A percentile compares a stretch with the other conserved stretches of the same genome.
phyloP scores from a whole-genome alignment of 805 yeast genomes.

The Metschnikowia amazonensis region DNA sequence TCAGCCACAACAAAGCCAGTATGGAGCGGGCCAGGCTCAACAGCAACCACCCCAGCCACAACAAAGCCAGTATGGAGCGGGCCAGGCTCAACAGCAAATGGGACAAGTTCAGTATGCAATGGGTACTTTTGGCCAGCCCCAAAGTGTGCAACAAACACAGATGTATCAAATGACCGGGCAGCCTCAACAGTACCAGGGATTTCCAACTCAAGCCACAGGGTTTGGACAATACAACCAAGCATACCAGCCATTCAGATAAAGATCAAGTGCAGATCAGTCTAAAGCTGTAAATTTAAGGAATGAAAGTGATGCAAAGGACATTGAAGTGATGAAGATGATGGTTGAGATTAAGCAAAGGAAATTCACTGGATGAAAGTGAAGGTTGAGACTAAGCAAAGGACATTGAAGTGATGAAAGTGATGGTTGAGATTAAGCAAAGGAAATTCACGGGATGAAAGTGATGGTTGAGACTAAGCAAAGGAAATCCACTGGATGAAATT shows the following conservation, averaged over 20 bases:
- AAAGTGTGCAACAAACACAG: neutral
- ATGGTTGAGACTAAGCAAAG: too few species aligned
- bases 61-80: neutral
- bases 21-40: neutral
- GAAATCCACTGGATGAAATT: too few species aligned
- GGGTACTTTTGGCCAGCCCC: neutral
- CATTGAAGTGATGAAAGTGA: too few species aligned
- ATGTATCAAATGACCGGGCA: constrained; percentile 2
- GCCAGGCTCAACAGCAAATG: neutral
- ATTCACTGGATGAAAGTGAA: too few species aligned
- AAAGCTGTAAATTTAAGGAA: too few species aligned
- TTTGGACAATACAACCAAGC: constrained; percentile 1
- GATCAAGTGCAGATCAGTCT: too few species aligned
- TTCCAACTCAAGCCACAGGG: constrained; percentile 4
- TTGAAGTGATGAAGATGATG: too few species aligned
- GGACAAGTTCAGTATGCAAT: neutral
- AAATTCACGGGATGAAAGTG: too few species aligned
- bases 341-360: too few species aligned
- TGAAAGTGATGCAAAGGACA: too few species aligned
- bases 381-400: too few species aligned
- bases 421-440: too few species aligned
- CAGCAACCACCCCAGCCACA: neutral
- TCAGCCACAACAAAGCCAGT: neutral
- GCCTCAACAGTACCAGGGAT: neutral
- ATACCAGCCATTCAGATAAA: constrained; percentile 2